Base-by-base conservation (phyloP, 2,329 filamentous ascomycete genomes). In the Aspergillus flavus region DNA sequence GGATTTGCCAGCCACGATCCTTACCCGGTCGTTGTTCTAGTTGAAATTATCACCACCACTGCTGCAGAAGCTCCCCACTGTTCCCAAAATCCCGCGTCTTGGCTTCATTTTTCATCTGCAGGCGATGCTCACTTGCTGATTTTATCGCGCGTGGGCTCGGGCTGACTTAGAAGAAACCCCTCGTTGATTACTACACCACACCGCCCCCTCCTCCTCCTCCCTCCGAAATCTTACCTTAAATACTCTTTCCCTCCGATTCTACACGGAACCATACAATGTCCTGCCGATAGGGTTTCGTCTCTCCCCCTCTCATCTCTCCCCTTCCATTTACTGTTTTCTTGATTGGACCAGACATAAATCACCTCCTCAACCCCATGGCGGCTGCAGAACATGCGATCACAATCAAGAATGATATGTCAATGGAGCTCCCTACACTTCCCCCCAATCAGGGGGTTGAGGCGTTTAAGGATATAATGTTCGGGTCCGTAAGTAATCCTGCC, bases 381-480 rank as follows among this genome's bases (percentile, higher is more conserved):
- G 72, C 75, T 62, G 69, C 71, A 65, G 74, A 78, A 68, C 73
- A 75, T 74, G 73, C 74, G 67, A 72, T 74, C 72, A 71, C 74
- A 56, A 70, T 74, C 67, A 69, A 73, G 65, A 74, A 78, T 78
- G 76, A 77, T 64, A 76, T 73, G 68, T 67, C 76, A 55, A 77
- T 80, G 73, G 78, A 80, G 61, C 68, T 79, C 36, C 74, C 78
- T 62, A 70, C 75, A 58, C 71, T 79, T 26, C 76, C 77, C 19
- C 76, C 76, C 58, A 79, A 78, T 61, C 84, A 87, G 71, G 83
- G 83, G 57, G 69, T 84, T 34, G 90, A 95, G 72, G 92, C 92
- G 6, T 73, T 94, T 46, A 94, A 97, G 78, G 94, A 98, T 74
- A 87, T 99, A 61, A 75, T 90, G 12, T 98, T 93, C 77, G 95